Percentiles rank a stretch among this genome's conserved stretches.
Evolutionary conservation across 257 asterid genomes (phyloP).

Genomic region (Lycium ferocissimum): DNA sequence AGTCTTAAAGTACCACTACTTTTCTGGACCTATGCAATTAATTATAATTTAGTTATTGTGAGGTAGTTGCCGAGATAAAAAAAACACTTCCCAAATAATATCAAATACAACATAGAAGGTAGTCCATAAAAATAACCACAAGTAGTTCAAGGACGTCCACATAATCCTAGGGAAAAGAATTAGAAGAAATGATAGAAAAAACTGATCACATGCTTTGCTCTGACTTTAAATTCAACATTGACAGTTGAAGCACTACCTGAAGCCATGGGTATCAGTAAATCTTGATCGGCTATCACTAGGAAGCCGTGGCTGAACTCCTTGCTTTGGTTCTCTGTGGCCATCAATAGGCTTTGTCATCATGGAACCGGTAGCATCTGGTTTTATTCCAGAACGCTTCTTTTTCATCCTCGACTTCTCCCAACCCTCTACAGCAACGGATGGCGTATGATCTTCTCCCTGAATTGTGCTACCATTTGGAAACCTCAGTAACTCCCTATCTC

Average conservation of each 20-base stretch:
- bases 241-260: slow-evolving; percentile 60
- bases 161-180: slow-evolving; percentile 18
- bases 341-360: slow-evolving; percentile 58
- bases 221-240: slow-evolving; percentile 4
- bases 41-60: slow-evolving; percentile 8
- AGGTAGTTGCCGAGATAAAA: slow-evolving; percentile 2
- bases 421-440: slow-evolving; percentile 72
- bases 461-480: slow-evolving; percentile 57
- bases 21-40: background rate
- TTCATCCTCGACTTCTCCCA: slow-evolving; percentile 95
- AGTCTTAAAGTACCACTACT: background rate
- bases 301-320: slow-evolving; percentile 69
- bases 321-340: slow-evolving; percentile 76
- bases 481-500: slow-evolving; percentile 72
- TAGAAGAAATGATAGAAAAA: slow-evolving; percentile 17
- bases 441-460: slow-evolving; percentile 68
- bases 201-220: slow-evolving; percentile 13
- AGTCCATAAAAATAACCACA: background rate
- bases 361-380: slow-evolving; percentile 66
- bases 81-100: slow-evolving; percentile 9
- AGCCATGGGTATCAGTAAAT: slow-evolving; percentile 68
- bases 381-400: slow-evolving; percentile 90
- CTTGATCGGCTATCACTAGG: slow-evolving; percentile 70
- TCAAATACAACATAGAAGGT: background rate
- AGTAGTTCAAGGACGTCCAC: background rate